Evolutionary conservation across 2,329 filamentous ascomycete genomes (phyloP), one percentile per base, ranked within the genome.

Genomic region (Botrytis tulipae): DNA sequence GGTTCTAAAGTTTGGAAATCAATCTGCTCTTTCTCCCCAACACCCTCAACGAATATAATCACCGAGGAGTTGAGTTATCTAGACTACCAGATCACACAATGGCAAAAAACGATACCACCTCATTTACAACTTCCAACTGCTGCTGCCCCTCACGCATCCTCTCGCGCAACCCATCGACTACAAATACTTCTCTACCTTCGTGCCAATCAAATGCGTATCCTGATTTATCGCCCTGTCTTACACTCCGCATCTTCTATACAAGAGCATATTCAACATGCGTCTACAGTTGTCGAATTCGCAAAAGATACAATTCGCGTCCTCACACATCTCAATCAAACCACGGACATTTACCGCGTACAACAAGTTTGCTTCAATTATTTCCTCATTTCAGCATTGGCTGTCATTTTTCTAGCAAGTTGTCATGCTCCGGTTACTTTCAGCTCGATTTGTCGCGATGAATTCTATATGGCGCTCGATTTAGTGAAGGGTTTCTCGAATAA

Each of bases 161-260:
- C 83, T 80, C 73, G 83, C 80, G 46, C 83, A 75, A 84, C 91
- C 32, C 90, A 91, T 77, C 90, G 95, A 8, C 85, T 97, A 20
- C 91, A 93, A 74, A 91, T 98, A 65, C 90, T 96, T 81, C 91
- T 96, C 29, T 96, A 97, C 80, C 85, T 98, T 25, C 90, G 95
- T 57, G 89, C 94, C 60, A 98, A 97, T 78, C 94, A 97, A 84
- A 93, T 97, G 83, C 92, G 95, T 8, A 96, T 95, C 73, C 90
- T 94, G 81, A 92, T 98, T 42, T 95, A 97, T 81, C 93, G 94
- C 0, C 94, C 94, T 0, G 91, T 97, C 4, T 84, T 98, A 14
- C 93, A 97, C 81, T 95, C 92, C 29, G 90, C 93, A 5, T 92
- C 90, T 20, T 95, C 91, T 78, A 98, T 98, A 78, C 89, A 92